Evolutionary conservation across 2,329 filamentous ascomycete genomes (phyloP), one percentile per base, ranked within the genome.

Genomic region (Arthroderma sp.): DNA sequence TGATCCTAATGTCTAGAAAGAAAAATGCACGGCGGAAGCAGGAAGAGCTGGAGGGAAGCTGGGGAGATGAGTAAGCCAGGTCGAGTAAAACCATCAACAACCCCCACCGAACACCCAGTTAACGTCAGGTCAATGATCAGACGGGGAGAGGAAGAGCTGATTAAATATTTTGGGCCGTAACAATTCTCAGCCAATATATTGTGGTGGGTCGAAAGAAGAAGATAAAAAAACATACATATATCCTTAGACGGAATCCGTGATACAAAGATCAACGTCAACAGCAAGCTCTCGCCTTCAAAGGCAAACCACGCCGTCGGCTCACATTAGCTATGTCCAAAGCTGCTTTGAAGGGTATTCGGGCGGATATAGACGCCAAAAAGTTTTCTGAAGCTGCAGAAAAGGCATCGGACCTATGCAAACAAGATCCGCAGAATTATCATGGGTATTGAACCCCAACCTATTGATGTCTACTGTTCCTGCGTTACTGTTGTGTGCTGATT

Each of bases 391-490:
- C 83, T 37, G 72, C 81, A 42, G 68, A 75, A 29, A 78, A 86
- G 59, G 80, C 85, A 4, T 72, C 78, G 49, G 73, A 75, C 29
- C 70, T 93, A 33, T 67, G 94, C 40, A 71, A 80, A 43, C 75
- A 75, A 51, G 87, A 95, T 49, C 67, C 80, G 1, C 75, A 80
- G 50, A 93, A 82, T 61, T 91, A 94, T 63, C 85, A 89, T 62
- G 87, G 79, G 75, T 85, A 68, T 49, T 78, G 61, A 29, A 9
- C 34, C 39, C 36, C 9, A 15, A 36, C 31, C 15, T 9, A 30
- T 27, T 32, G 15, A 22, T 22, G 15, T 22, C 15, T 22, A 22
- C 2, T 3, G 15, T 22, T 22, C 15, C 15, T 22, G 15, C 3
- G 15, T 22, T 22, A 22, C 15, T 22, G 15, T 22, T 15, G 29